Evolutionary conservation across 2,329 filamentous ascomycete genomes (phyloP), one percentile per base, ranked within the genome.

Genomic region (Penicillium concentricum): DNA sequence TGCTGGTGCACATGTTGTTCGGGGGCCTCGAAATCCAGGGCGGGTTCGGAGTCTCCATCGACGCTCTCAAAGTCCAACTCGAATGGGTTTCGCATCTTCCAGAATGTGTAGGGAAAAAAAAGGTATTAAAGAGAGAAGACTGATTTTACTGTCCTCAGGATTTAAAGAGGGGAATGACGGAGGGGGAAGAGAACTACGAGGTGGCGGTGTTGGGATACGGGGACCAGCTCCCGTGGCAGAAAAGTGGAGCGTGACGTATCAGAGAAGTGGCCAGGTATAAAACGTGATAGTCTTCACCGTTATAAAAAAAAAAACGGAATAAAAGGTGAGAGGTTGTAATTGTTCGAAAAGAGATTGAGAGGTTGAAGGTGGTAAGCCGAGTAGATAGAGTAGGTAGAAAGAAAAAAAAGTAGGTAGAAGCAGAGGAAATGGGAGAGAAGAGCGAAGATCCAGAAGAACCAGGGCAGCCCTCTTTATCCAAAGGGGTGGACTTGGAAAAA

Each of bases 61-160:
- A 66, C 41, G 41, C 64, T 67, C 28, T 60, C 60, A 34, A 56
- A 62, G 44, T 70, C 65, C 61, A 73, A 63, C 45, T 73, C 70
- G 51, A 73, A 73, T 24, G 71, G 71, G 54, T 72, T 73, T 22
- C 66, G 62, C 64, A 67, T 67, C 37, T 56, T 66, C 39, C 20
- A 28, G 48, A 43, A 42, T 53, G 45, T 42, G 39, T 46, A 30
- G 16, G 16, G 13, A 50, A 22, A 42, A 47, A 41, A 42, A 8
- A 28, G 37, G 50, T 30, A 32, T 42, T 22, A 51, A 42, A 42
- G 52, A 43, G 39, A 45, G 56, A 47, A 37, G 24, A 41, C 43
- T 18, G 44, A 45, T 42, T 50, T 58, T 58, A 57, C 54, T 39
- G 49, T 41, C 35, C 47, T 45, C 48, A 24, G 15, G 48, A 45